Evolutionary conservation across 2,329 filamentous ascomycete species (phyloP).

Genomic region (Calonectria pteridis): DNA sequence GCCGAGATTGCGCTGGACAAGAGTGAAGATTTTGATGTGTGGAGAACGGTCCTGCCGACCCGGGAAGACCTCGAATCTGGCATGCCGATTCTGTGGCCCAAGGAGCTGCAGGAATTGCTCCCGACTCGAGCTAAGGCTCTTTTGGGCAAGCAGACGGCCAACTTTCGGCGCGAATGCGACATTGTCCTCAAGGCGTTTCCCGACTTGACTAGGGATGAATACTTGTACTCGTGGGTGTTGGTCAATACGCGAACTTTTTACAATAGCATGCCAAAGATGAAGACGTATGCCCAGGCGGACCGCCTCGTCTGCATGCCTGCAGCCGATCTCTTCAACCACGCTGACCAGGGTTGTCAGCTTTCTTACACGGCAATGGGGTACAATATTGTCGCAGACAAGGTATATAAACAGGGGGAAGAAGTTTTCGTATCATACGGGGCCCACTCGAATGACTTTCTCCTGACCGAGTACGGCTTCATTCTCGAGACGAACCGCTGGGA

Average conservation of each 20-base stretch:
- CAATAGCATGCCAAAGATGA: conserved; percentile 61
- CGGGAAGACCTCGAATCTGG: conserved; percentile 65
- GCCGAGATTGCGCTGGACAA: conserved; percentile 72
- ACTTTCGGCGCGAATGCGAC: conserved; percentile 57
- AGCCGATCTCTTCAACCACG: conserved; percentile 78
- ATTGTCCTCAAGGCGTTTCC: conserved; percentile 48
- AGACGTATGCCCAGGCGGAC: conserved; percentile 62
- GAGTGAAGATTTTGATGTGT: conserved; percentile 62
- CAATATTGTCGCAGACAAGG: conserved; percentile 64
- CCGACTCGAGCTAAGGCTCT: conserved; percentile 59
- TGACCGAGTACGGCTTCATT: conserved; percentile 75
- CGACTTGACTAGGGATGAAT: conserved; percentile 54
- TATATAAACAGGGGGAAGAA: conserved; percentile 71
- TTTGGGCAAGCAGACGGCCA: conserved; percentile 64
- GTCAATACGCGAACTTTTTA: conserved; percentile 75
- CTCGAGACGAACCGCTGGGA: conserved; percentile 63
- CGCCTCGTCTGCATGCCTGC: conserved; percentile 79
- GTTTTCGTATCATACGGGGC: conserved; percentile 77
- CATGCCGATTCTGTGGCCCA: conserved; percentile 60
- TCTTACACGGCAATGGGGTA: conserved; percentile 63
- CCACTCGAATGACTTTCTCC: conserved; percentile 79
- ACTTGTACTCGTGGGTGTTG: conserved; percentile 68
- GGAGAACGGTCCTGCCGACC: conserved; percentile 77
- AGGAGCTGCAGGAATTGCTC: conserved; percentile 59
- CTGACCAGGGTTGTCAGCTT: conserved; percentile 64